Conservation (phyloP, 768 basidiomycete species). For the Mycena albidolilacea region DNA sequence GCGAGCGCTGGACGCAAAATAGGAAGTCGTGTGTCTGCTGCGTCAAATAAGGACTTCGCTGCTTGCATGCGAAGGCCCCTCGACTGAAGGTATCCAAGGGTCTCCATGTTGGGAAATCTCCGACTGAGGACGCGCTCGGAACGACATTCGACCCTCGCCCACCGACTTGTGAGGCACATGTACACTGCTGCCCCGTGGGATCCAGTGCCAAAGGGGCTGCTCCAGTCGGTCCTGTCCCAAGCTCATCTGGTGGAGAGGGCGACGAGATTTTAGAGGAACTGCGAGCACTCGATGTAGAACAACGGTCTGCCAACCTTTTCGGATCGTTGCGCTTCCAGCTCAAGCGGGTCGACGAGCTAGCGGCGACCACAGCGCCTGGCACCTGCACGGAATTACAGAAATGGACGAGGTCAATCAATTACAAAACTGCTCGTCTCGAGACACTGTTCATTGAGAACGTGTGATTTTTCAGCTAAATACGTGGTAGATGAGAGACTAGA, state of each 20-base stretch:
- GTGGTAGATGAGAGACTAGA: neutral
- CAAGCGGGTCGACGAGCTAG: neutral
- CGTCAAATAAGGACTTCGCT: neutral
- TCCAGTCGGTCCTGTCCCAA: neutral
- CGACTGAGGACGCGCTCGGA: neutral
- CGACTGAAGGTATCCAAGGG: neutral
- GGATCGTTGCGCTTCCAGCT: neutral
- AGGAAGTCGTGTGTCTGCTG: neutral
- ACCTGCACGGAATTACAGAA: neutral
- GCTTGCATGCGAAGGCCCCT: neutral
- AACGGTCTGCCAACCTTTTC: neutral
- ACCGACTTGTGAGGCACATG: neutral
- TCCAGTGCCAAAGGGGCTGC: neutral
- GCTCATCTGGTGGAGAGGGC: neutral
- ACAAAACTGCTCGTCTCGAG: neutral
- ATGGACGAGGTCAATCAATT: neutral
- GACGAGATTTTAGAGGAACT: neutral
- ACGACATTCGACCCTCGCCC: neutral
- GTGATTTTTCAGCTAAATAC: neutral
- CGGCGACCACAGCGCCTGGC: neutral
- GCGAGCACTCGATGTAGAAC: neutral
- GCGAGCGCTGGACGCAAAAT: neutral
- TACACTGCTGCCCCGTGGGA: neutral
- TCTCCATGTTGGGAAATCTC: neutral
- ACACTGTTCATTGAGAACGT: neutral